Evolutionary conservation across 2,329 filamentous ascomycete species (phyloP), one percentile per base, ranked within the genome.

Genomic region (Aspergillus sclerotialis): DNA sequence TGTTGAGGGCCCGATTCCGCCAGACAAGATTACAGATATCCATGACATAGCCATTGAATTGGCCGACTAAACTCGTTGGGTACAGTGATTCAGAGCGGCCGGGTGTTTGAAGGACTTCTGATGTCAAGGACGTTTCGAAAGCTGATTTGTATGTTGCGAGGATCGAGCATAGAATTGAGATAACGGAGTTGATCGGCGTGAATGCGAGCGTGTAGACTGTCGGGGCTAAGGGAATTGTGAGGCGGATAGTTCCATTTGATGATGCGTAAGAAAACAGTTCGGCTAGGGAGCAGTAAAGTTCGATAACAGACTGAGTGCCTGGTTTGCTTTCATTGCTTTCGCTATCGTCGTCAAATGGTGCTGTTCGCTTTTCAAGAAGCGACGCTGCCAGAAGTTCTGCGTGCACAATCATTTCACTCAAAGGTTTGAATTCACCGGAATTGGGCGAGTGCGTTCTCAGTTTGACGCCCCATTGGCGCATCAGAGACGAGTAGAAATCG

Each of bases 11-110:
- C 9, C 80, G 76, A 14, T 76, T 75, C 7, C 85, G 76, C 86
- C 86, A 93, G 30, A 92, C 58, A 32, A 84, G 78, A 54, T 93
- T 93, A 66, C 85, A 89, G 19, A 88, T 73, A 53, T 94, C 87
- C 78, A 92, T 89, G 19, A 93, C 72, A 55, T 83, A 88, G 14
- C 82, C 82, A 55, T 94, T 94, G 64, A 92, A 89, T 15, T 73
- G 64, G 43, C 78, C 75, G 26, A 87, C 75, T 36, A 82, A 75
- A 19, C 68, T 62, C 27, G 74, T 68, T 17, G 77, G 69, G 41
- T 80, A 82, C 41, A 60, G 45, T n/a, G 44, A 58, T 43, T 50
- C 48, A 30, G 44, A 37, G 25, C 32, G 53, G 30, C 45, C 58
- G 46, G 46, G 56, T 46, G 48, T 52, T 41, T 53, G 65, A 34